These are phyloP conservation scores for Pleurotus tuoliensis DNA, from an alignment of 768 basidiomycete genomes.

Conservation along the genomic window DNA sequence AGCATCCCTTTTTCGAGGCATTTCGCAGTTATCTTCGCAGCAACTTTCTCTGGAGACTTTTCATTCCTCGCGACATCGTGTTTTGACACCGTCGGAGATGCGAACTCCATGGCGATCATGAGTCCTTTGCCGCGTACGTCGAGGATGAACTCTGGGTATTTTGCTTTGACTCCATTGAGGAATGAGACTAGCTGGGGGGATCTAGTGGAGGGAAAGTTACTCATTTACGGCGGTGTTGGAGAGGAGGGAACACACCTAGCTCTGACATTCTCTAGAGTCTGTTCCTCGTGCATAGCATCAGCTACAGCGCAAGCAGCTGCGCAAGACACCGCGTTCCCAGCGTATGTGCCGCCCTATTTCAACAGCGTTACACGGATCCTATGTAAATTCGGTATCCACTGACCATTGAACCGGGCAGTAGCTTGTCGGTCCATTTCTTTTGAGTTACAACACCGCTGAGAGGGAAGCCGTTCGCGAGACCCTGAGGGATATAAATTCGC, in stretches of 20 bases:
- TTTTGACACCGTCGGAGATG: conserved; percentile 52
- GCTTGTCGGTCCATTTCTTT: conserved; percentile 75
- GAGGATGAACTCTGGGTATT: conserved; percentile 53
- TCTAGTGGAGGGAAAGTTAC: conserved; percentile 28
- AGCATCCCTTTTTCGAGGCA: conserved; percentile 87
- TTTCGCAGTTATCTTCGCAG: conserved; percentile 66
- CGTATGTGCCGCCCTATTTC: conserved; percentile 78
- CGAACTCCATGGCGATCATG: conserved; percentile 85
- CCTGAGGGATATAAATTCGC: conserved; percentile 32
- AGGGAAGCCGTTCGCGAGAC: conserved; percentile 91
- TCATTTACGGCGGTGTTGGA: no score
- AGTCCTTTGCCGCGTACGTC: conserved; percentile 88
- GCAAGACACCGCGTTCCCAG: conserved; percentile 89
- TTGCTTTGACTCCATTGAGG: conserved; percentile 55
- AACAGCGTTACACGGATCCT: not conserved
- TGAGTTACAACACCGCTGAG: conserved; percentile 80
- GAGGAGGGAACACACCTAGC: conserved; percentile 42
- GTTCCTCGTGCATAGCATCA: conserved; percentile 74
- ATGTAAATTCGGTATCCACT: conserved; percentile 16
- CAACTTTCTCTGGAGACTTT: conserved; percentile 43
- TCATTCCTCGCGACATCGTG: conserved; percentile 39
- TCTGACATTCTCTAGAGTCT: conserved; percentile 77
- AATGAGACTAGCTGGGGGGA: conserved; percentile 68
- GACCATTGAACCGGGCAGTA: conserved; percentile 80
- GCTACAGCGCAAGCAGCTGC: conserved; percentile 85